Percentiles rank a stretch among this genome's conserved stretches.
Evolutionary conservation across 768 basidiomycete genomes (phyloP).

Genomic region (Cubamyces lactineus): DNA sequence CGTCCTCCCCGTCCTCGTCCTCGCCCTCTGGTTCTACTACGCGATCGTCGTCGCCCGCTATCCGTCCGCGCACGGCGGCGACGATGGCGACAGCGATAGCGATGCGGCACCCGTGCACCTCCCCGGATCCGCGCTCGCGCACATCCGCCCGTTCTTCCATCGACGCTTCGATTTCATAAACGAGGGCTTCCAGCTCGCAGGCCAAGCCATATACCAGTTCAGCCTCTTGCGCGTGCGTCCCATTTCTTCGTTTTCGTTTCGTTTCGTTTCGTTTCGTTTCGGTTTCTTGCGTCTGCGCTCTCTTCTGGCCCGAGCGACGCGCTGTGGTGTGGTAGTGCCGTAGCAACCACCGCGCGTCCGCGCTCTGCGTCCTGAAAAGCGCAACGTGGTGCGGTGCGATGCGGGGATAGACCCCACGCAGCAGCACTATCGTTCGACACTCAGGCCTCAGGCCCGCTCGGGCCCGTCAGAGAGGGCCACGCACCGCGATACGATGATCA

Average conservation of each 20-base stretch:
- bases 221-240: slow-evolving; percentile 63
- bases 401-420: too few relatives aligned
- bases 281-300: too few relatives aligned
- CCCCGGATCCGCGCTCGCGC: slow-evolving; percentile 59
- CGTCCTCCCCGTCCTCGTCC: slow-evolving; percentile 39
- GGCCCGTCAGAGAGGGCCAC: too few relatives aligned
- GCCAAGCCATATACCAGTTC: slow-evolving; percentile 70
- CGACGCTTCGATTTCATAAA: slow-evolving; percentile 72
- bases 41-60: slow-evolving; percentile 12
- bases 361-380: too few relatives aligned
- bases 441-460: too few relatives aligned
- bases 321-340: too few relatives aligned
- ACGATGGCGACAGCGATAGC: slow-evolving; percentile 28
- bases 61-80: background rate
- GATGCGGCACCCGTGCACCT: slow-evolving; percentile 56
- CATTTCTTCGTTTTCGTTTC: background rate
- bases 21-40: slow-evolving; percentile 44
- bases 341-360: too few relatives aligned
- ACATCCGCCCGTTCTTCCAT: slow-evolving; percentile 70
- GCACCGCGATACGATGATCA: too few relatives aligned
- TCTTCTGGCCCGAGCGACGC: too few relatives aligned
- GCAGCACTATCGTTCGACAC: too few relatives aligned
- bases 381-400: too few relatives aligned
- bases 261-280: too few relatives aligned
- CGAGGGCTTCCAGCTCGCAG: slow-evolving; percentile 70